Base-by-base conservation (phyloP, 2,329 filamentous ascomycete species). In the Intubia oerlemansii region DNA sequence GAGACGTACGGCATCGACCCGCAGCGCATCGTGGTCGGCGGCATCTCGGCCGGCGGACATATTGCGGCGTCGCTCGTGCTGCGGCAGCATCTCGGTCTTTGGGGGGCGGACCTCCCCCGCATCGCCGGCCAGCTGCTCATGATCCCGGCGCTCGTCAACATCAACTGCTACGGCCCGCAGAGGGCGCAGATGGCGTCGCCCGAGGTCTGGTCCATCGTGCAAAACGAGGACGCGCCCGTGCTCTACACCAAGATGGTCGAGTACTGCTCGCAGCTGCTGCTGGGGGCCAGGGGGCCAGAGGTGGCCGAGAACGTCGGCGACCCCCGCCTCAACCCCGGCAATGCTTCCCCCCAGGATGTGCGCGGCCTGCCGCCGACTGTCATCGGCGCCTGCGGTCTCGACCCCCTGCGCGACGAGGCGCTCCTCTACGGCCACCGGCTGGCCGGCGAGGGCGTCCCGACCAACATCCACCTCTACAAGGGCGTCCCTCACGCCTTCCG, bases 201-300 rank as follows among this genome's bases (percentile, higher is more conserved):
- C 7, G 45, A 50, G 1, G 38, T 57, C 10, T 34, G 33, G 16
- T 37, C 36, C 47, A 53, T 55, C 32, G 42, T 47, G 24, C 39
- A 34, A 12, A 36, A 37, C 24, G 32, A 29, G 14, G 14, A 31
- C 10, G 64, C 65, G 0, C 60, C 63, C 0, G 44, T 68, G 2
- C 36, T 64, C 28, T 51, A 60, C 0, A 34, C 50, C n/a, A 43
- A 39, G 2, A 41, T 45, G 5, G 42, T 55, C 25, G 44, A 22
- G 16, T 48, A 36, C 32, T 52, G 50, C 13, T 35, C 36, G 4
- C 38, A 42, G 7, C 25, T 50, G 4, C 27, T 52, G 2, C 35
- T 44, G 2, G 10, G 51, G 7, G n/a, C n/a, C n/a, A n/a, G n/a
- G n/a, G n/a, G n/a, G n/a, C n/a, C n/a, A n/a, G n/a, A n/a, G n/a